Base-by-base conservation (phyloP, 2,329 filamentous ascomycete genomes). In the Onygenales sp. region DNA sequence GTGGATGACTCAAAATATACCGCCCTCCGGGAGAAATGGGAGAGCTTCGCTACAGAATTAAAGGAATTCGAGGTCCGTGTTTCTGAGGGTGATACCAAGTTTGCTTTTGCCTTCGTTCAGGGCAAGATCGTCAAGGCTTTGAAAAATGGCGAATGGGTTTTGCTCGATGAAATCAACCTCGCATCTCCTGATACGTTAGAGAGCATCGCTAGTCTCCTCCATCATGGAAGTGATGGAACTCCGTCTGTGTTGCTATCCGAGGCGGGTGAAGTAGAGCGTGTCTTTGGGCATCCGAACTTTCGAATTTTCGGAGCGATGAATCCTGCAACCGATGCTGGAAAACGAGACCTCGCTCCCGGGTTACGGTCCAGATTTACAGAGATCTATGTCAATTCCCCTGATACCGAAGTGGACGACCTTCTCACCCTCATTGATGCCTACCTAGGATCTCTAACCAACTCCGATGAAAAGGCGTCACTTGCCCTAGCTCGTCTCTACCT, bases 231-330 rank as follows among this genome's bases (percentile, higher is more conserved):
- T 8, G 82, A 82, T 56, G 82, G 83, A 36, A 76, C 77, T 0
- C 92, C 92, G 1, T 96, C 89, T 0, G 84, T 98, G 45, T 74
- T 98, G 4, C 78, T 99, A 7, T 91, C 91, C 0, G 93, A 99
- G 72, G 93, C 90, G 41, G 93, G 93, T 39, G 90, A 93, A 61
- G 89, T 95, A 43, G 89, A 97, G 68, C 83, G 91, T 59, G 85
- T 98, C 38, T 79, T 85, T 56, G 93, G 91, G 0, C 92, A 98
- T 68, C 85, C 89, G 0, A 84, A 95, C 59, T 98, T 99, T 68
- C 84, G 93, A 41, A 87, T 99, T 11, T 98, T 99, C 65, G 94
- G 89, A 50, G 93, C 94, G 32, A 99, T 99, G 93, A 99, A 99
- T 64, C 93, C 93, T 33, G 93, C 93, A 5, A 98, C 93, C 2